Conservation (phyloP, 169 alveolate genomes). For the Plasmodium ovale region DNA sequence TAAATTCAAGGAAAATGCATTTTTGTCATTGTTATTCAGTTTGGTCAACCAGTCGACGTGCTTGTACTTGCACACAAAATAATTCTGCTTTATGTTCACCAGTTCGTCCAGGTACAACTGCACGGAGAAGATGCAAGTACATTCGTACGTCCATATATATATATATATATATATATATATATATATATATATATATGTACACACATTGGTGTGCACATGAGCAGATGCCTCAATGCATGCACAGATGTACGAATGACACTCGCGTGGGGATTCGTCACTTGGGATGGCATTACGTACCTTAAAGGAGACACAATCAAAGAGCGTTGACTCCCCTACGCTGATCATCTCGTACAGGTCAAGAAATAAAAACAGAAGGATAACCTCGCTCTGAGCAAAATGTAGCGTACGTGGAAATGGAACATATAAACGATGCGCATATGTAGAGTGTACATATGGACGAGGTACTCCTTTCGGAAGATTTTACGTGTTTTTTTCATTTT, state of each 20-base stretch:
- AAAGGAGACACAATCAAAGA: conserved; percentile 62
- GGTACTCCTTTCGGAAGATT: too few species aligned
- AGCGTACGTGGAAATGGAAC: too few species aligned
- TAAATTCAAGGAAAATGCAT: conserved; percentile 64
- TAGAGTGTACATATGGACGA: too few species aligned
- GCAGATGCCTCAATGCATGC: not conserved
- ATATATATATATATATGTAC: too few species aligned
- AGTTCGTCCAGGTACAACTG: conserved; percentile 36
- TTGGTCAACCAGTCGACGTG: conserved; percentile 55
- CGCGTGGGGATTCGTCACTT: not conserved
- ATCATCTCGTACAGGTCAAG: conserved; percentile 52
- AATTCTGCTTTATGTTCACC: conserved; percentile 32
- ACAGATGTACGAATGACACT: not conserved
- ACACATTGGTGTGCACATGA: too few species aligned
- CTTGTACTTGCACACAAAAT: conserved; percentile 64
- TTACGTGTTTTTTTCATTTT: not conserved
- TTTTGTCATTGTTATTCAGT: conserved; percentile 25
- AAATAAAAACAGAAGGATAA: conserved; percentile 51
- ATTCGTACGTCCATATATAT: not conserved
- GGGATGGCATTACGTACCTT: conserved; percentile 3
- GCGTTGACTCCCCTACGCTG: conserved; percentile 37
- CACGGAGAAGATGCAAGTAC: not conserved
- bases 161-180: too few species aligned
- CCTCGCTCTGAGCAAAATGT: conserved; percentile 29
- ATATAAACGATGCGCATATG: too few species aligned